These are phyloP conservation scores for Trametes cinnabarina DNA, from an alignment of 768 basidiomycete species.

Conservation along the genomic window DNA sequence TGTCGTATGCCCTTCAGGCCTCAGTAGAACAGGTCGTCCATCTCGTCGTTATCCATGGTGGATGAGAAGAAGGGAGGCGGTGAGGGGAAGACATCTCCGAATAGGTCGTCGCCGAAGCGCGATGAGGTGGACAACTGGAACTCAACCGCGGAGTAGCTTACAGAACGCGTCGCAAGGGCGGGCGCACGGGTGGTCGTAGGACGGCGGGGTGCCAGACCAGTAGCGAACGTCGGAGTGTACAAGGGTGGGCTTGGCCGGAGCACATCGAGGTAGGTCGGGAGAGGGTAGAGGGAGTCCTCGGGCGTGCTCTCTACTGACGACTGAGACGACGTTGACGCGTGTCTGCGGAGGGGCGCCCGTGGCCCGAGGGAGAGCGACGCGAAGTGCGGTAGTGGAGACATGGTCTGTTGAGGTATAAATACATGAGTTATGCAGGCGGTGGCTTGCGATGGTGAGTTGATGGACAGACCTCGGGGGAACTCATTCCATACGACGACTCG, in stretches of 20 bases:
- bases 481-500: slow-evolving; percentile 11
- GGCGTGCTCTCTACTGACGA: slow-evolving; percentile 23
- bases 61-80: slow-evolving; percentile 23
- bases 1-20: not conserved
- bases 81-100: slow-evolving; percentile 19
- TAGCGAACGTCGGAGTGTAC: slow-evolving; percentile 21
- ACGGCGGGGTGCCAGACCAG: slow-evolving; percentile 8
- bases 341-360: slow-evolving; percentile 42
- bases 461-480: slow-evolving; percentile 24
- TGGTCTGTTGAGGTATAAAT: slow-evolving; percentile 24
- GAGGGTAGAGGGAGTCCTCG: slow-evolving; percentile 15
- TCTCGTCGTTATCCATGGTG: slow-evolving; percentile 18
- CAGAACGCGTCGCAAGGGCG: slow-evolving; percentile 19
- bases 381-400: slow-evolving; percentile 43
- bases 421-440: slow-evolving; percentile 7
- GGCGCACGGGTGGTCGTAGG: slow-evolving; percentile 10
- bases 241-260: slow-evolving; percentile 29
- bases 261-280: slow-evolving; percentile 34
- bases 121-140: slow-evolving; percentile 18
- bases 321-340: slow-evolving; percentile 20
- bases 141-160: slow-evolving; percentile 30
- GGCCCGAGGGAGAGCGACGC: slow-evolving; percentile 58
- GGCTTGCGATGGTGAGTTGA: not conserved
- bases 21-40: slow-evolving; percentile 25
- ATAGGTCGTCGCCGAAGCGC: slow-evolving; percentile 13